A percentile compares a stretch with the other conserved stretches of the same genome.
Evolutionary conservation across 2,329 filamentous ascomycete genomes (phyloP).

Genomic region (Bipolaris cookei): DNA sequence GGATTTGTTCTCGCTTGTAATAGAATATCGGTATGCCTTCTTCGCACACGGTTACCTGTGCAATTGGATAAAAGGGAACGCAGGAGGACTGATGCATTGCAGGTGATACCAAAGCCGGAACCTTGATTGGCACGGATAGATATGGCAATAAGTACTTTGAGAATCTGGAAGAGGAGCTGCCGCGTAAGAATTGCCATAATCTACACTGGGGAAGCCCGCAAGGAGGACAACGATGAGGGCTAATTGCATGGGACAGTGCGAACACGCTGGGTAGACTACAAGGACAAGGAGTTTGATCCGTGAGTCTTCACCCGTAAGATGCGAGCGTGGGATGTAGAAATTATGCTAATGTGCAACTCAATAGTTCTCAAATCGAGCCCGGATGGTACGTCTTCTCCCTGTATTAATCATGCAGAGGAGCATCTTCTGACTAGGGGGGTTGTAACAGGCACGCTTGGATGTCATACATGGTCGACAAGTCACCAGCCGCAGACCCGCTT

Average conservation of each 20-base stretch:
- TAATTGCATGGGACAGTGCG: slow-evolving; percentile 69
- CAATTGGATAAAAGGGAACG: background rate
- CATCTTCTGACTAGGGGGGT: too few species aligned
- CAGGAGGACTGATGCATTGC: slow-evolving; percentile 38
- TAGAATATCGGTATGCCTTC: slow-evolving; percentile 49
- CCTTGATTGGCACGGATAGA: slow-evolving; percentile 81
- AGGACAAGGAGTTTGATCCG: slow-evolving; percentile 82
- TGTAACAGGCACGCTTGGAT: slow-evolving; percentile 86
- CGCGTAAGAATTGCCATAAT: slow-evolving; percentile 65
- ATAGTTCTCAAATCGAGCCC: slow-evolving; percentile 82
- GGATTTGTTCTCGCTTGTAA: slow-evolving; percentile 20
- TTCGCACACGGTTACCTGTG: too few species aligned
- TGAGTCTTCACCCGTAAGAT: slow-evolving; percentile 51
- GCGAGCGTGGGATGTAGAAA: background rate
- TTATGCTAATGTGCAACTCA: slow-evolving; percentile 46
- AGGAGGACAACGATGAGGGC: background rate
- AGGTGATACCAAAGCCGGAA: slow-evolving; percentile 97
- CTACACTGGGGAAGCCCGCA: background rate
- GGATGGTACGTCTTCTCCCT: slow-evolving; percentile 66
- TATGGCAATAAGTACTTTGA: slow-evolving; percentile 98
- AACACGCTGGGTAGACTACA: slow-evolving; percentile 98
- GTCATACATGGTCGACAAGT: slow-evolving; percentile 87
- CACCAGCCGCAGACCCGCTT: slow-evolving; percentile 77
- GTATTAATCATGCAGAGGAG: background rate
- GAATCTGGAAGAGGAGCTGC: slow-evolving; percentile 87